Base-by-base conservation (phyloP, 2,329 filamentous ascomycete genomes). In the Ambrosiella beaveri region DNA sequence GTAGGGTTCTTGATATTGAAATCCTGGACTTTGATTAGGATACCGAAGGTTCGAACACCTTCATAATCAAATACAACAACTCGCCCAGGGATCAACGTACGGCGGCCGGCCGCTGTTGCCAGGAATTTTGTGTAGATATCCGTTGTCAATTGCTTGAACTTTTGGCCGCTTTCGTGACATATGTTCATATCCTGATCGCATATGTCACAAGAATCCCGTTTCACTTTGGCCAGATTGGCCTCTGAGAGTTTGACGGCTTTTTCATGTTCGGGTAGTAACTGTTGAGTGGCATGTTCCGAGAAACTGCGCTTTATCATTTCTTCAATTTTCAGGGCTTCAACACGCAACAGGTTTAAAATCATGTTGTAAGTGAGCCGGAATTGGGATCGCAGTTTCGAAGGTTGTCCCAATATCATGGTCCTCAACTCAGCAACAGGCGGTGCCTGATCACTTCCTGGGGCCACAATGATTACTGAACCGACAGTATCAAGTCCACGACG, bases 221-320 rank as follows among this genome's bases (percentile, higher is more conserved):
- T 94, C 66, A 97, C 81, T 71, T 91, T 95, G 57, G 83, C 88
- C 58, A 98, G 72, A 71, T 94, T 91, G 3, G 88, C 90, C 68
- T 98, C 90, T 0, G 90, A 94, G 1, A 95, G 64, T 68, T 91
- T 89, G 61, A 98, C 88, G 59, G 89, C 86, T 70, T 95, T 95
- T 70, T 98, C 90, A 65, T 97, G 91, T 69, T 97, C 90, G 0
- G 93, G 93, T 1, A 97, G 75, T 11, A 97, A 72, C 62, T 94
- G 90, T 67, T 98, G 93, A 0, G 91, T 97, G 27, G 91, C 91
- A 70, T 98, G 93, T 69, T 98, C 93, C 56, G 91, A 96, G 75
- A 98, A 98, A 69, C 90, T 96, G 63, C 93, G 85, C 77, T 98
- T 98, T 74, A 98, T 98, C 93, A 98, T 98, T 71, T 98, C 93